Evolutionary conservation across 768 basidiomycete genomes (phyloP).

Genomic region (Antrodiella citrinella): DNA sequence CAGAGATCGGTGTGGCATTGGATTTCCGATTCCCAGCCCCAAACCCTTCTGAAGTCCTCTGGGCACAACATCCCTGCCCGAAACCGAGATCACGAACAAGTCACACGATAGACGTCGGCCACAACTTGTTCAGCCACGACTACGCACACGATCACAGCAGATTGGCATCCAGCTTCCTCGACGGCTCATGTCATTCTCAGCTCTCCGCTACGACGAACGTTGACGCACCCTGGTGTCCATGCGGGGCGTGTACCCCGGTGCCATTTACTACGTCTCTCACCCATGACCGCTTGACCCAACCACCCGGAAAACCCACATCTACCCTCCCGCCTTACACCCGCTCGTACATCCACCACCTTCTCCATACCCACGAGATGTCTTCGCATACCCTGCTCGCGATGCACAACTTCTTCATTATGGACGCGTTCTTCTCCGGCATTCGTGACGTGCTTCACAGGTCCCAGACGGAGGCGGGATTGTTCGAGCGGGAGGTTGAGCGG

Average conservation of each 20-base stretch:
- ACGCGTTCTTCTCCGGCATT: conserved; percentile 54
- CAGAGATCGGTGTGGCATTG: conserved; percentile 63
- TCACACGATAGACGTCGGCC: conserved; percentile 44
- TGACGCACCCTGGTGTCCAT: conserved; percentile 32
- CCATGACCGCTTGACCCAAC: conserved; percentile 31
- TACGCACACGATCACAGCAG: conserved; percentile 57
- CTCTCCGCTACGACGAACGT: conserved; percentile 9
- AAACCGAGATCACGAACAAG: conserved; percentile 7
- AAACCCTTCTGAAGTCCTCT: conserved; percentile 7
- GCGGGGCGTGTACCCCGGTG: conserved; percentile 48
- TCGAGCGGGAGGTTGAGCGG: conserved; percentile 37
- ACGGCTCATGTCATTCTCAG: too few species aligned
- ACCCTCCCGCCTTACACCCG: conserved; percentile 26
- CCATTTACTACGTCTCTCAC: conserved; percentile 26
- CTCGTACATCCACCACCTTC: conserved; percentile 77
- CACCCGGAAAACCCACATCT: conserved; percentile 10
- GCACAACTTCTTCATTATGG: conserved; percentile 69
- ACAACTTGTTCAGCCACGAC: conserved; percentile 56
- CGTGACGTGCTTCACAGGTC: conserved; percentile 27
- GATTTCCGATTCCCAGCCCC: conserved; percentile 67
- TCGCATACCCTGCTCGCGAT: conserved; percentile 66
- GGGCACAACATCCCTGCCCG: not conserved
- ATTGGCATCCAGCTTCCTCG: conserved; percentile 37
- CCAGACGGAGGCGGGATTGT: conserved; percentile 13
- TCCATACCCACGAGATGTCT: conserved; percentile 88